Base-by-base conservation (phyloP, 2,329 filamentous ascomycete genomes). In the Alternaria alternata region DNA sequence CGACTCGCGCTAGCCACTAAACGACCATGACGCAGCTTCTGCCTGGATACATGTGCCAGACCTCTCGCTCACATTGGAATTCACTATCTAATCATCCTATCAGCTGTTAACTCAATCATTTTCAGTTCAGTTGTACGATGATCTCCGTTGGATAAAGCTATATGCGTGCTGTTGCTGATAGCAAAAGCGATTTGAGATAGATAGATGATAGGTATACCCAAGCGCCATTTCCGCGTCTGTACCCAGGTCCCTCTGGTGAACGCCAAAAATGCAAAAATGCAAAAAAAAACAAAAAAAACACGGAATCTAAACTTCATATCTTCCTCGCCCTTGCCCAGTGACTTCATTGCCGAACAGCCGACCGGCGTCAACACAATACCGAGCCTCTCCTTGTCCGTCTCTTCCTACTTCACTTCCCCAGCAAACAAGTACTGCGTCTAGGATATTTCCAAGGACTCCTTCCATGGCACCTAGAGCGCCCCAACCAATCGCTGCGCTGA, bases 401-500 rank as follows among this genome's bases (percentile, higher is more conserved):
- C 64, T 60, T 3, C 75, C 78, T 1, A 77, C 75, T 85, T 99
- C 95, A 72, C 92, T 97, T 26, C 92, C 93, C 87, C 96, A 98
- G 82, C 95, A 99, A 12, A 99, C 90, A 24, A 98, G 87, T 36
- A 93, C 89, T 3, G 91, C 93, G 78, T 97, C 93, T 5, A 97
- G 87, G 53, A 97, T 93, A 54, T 92, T 92, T 52, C 91, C 91
- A 24, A 97, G 81, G 18, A 96, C 91, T 14, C 93, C 91, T 75
- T 97, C 94, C 86, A 96, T 94, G 2, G 93, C 91, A 26, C 93
- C 93, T 51, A 99, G 83, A 1, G 98, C 89, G 5, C 92, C 93
- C 89, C 95, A 99, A 7, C 95, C 95, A 68, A 99, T 97, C 55
- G 94, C 93, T 62, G 92, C 93, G 16, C 95, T 95, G 67, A 98